phyloP scores from a whole-genome alignment of 768 basidiomycete species.

The Holtermanniella nyarrowii region DNA sequence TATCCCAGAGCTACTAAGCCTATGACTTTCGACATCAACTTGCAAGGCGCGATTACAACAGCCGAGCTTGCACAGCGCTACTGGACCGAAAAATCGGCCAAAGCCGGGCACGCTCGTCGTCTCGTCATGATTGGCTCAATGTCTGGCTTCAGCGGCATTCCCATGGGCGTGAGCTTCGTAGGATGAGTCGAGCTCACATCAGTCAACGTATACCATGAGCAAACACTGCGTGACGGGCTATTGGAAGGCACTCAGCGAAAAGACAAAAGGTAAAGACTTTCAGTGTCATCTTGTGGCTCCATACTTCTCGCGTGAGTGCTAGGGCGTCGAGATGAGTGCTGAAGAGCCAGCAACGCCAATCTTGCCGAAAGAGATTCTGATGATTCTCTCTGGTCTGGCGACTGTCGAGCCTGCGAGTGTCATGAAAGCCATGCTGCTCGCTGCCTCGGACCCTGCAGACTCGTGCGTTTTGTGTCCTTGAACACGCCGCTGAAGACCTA shows the following conservation, averaged over 20 bases:
- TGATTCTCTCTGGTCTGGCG: neutral
- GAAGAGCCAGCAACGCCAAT: neutral
- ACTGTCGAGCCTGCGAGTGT: neutral
- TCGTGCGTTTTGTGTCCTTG: neutral
- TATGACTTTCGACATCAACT: neutral
- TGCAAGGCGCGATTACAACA: neutral
- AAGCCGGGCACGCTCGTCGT: neutral
- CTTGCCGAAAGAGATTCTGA: neutral
- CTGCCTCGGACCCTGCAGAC: neutral
- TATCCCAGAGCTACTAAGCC: neutral
- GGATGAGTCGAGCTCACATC: neutral
- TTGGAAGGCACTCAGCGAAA: neutral
- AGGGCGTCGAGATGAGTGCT: neutral
- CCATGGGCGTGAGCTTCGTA: neutral
- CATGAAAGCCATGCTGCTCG: neutral
- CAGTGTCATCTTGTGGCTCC: neutral
- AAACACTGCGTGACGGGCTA: neutral
- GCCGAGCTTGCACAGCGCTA: neutral
- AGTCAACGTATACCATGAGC: neutral
- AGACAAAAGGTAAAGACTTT: neutral
- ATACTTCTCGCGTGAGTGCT: neutral
- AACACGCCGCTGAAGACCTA: neutral
- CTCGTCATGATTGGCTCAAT: neutral
- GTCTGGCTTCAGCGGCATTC: neutral
- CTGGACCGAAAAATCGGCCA: neutral